phyloP scores from a whole-genome alignment of 805 yeast genomes.

The Pichia deserticola region DNA sequence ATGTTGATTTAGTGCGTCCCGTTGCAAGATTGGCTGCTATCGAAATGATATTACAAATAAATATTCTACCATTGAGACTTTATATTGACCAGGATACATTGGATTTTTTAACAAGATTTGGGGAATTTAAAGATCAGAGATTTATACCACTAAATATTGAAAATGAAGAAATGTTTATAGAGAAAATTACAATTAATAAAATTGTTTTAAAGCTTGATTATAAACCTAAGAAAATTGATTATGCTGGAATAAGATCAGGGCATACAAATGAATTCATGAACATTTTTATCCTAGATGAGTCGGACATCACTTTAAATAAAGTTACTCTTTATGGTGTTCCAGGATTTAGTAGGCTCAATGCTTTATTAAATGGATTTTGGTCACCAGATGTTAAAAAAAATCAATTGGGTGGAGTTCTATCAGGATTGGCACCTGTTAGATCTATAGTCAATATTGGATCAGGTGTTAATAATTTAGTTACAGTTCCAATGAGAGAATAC shows the following conservation, averaged over 20 bases:
- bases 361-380: slow-evolving; percentile 63
- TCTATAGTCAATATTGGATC: slow-evolving; percentile 72
- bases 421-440: slow-evolving; percentile 78
- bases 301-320: slow-evolving; percentile 57
- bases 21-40: slow-evolving; percentile 55
- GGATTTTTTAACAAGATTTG: slow-evolving; percentile 73
- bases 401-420: slow-evolving; percentile 72
- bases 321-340: slow-evolving; percentile 65
- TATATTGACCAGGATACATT: slow-evolving; percentile 92
- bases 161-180: slow-evolving; percentile 63
- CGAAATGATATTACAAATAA: slow-evolving; percentile 50
- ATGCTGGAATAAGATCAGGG: slow-evolving; percentile 78
- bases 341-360: slow-evolving; percentile 60
- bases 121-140: slow-evolving; percentile 68
- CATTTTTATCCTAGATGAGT: slow-evolving; percentile 81
- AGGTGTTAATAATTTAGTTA: slow-evolving; percentile 66
- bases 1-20: slow-evolving; percentile 57
- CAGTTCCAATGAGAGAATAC: slow-evolving; percentile 69
- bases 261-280: slow-evolving; percentile 82
- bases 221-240: slow-evolving; percentile 85
- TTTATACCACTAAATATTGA: slow-evolving; percentile 43
- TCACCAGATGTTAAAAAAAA: slow-evolving; percentile 78
- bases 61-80: slow-evolving; percentile 66
- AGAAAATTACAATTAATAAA: slow-evolving; percentile 55
- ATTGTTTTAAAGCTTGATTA: slow-evolving; percentile 71